Conservation (phyloP, 768 basidiomycete species). For the Russula foetens region DNA sequence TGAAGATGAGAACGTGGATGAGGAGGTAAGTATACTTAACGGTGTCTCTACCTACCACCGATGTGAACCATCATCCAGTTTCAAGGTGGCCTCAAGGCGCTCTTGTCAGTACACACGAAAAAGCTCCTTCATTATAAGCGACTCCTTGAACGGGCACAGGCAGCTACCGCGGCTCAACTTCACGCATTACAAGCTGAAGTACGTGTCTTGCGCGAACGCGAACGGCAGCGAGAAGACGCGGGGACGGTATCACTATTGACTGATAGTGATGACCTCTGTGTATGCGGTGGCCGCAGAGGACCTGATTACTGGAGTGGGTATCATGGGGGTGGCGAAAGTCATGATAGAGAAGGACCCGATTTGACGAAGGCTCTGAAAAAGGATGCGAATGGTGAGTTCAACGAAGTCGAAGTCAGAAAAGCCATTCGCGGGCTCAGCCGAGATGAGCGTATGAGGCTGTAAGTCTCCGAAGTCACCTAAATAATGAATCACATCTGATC, state of each 20-base stretch:
- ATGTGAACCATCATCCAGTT: slow-evolving; percentile 29
- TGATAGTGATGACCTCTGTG: slow-evolving; percentile 29
- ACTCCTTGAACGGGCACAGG: slow-evolving; percentile 72
- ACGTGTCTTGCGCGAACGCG: slow-evolving; percentile 48
- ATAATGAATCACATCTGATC: slow-evolving; percentile 1
- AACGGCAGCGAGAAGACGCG: slow-evolving; percentile 25
- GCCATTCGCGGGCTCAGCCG: slow-evolving; percentile 52
- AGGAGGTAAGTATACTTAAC: slow-evolving; percentile 41
- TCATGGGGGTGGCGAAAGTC: slow-evolving; percentile 39
- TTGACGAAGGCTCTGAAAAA: slow-evolving; percentile 43
- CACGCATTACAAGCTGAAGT: slow-evolving; percentile 83
- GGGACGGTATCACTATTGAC: slow-evolving; percentile 15
- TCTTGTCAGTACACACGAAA: slow-evolving; percentile 35
- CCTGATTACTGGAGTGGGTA: slow-evolving; percentile 72
- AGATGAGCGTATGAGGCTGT: slow-evolving; percentile 71
- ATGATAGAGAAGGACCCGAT: slow-evolving; percentile 41
- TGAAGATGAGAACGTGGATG: slow-evolving; percentile 56
- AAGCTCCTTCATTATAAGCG: slow-evolving; percentile 72
- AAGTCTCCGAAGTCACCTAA: slow-evolving; percentile 28
- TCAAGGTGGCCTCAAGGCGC: slow-evolving; percentile 34
- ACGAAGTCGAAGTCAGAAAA: slow-evolving; percentile 60
- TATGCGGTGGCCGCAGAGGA: slow-evolving; percentile 53
- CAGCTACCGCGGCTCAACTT: slow-evolving; percentile 69
- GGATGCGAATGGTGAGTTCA: slow-evolving; percentile 46
- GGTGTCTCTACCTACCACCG: not conserved